Conservation (phyloP, 352 stramenopile species). For the Pelagophyceae sp. region DNA sequence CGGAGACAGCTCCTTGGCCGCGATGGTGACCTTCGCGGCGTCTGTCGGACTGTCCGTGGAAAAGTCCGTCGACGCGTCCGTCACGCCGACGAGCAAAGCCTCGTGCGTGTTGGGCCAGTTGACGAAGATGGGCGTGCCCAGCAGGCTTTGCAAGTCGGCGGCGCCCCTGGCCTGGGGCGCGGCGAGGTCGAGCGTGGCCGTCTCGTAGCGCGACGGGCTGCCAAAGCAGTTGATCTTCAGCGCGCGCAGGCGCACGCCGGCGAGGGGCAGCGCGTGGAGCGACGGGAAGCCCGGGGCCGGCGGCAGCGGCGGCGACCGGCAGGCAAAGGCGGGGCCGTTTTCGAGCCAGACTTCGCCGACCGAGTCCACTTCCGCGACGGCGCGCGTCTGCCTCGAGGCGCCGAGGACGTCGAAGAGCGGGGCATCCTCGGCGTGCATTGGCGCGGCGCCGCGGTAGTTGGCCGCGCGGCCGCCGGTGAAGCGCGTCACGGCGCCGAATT, state of each 20-base stretch:
- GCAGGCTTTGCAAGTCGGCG: conserved; percentile 38
- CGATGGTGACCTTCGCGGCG: conserved; percentile 44
- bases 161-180: conserved; percentile 15
- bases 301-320: conserved; percentile 5
- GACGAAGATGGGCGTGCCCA: conserved; percentile 71
- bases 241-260: conserved; percentile 42
- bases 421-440: no score
- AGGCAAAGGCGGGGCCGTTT: not conserved
- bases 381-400: not conserved
- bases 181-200: conserved; percentile 41
- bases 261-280: conserved; percentile 61
- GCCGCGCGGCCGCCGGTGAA: not conserved
- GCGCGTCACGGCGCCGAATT: conserved; percentile 29
- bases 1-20: conserved; percentile 48
- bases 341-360: not conserved
- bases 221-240: conserved; percentile 88
- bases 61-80: conserved; percentile 37
- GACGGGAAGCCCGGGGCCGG: conserved; percentile 57
- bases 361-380: not conserved
- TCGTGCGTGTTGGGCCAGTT: conserved; percentile 98
- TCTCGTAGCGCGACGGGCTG: conserved; percentile 65
- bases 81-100: conserved; percentile 70
- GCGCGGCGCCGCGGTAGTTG: no score
- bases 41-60: not conserved
- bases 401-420: not conserved